A percentile compares a stretch with the other conserved stretches of the same genome.
Conservation (phyloP, 1,139 yeast genomes). For the Candida sp. region DNA sequence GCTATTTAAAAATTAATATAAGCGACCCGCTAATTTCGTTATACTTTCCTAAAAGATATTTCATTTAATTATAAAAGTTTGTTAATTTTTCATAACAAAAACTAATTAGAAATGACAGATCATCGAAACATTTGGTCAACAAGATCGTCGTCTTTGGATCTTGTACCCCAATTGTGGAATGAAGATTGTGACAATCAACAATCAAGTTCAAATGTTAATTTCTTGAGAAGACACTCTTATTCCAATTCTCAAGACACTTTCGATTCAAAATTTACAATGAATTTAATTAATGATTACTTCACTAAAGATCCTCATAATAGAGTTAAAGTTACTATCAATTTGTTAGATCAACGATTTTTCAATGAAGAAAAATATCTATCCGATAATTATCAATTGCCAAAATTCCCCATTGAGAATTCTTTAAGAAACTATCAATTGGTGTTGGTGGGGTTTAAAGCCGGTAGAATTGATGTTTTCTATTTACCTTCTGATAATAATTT, state of each 20-base stretch:
- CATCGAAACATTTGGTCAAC: constrained; percentile 4
- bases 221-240: constrained; percentile 23
- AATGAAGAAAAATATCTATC: constrained; percentile 26
- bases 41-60: too few species aligned
- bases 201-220: not conserved
- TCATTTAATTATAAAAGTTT: too few species aligned
- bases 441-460: constrained; percentile 82
- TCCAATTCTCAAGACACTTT: constrained; percentile 16
- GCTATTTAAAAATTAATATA: too few species aligned
- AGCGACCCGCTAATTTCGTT: too few species aligned
- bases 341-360: constrained; percentile 21
- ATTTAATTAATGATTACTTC: constrained; percentile 33
- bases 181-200: not conserved
- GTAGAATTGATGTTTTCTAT: constrained; percentile 80
- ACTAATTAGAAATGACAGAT: not conserved
- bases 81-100: too few species aligned
- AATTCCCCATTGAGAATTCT: constrained; percentile 37
- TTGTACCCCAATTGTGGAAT: constrained; percentile 1
- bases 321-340: constrained; percentile 30
- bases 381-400: constrained; percentile 37
- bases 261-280: constrained; percentile 9
- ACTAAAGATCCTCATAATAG: constrained; percentile 38
- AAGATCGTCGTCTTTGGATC: not conserved
- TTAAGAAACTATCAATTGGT: constrained; percentile 40
- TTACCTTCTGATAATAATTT: constrained; percentile 38